Conservation (phyloP, 2,329 filamentous ascomycete genomes). For the Chaetomiaceae sp. region DNA sequence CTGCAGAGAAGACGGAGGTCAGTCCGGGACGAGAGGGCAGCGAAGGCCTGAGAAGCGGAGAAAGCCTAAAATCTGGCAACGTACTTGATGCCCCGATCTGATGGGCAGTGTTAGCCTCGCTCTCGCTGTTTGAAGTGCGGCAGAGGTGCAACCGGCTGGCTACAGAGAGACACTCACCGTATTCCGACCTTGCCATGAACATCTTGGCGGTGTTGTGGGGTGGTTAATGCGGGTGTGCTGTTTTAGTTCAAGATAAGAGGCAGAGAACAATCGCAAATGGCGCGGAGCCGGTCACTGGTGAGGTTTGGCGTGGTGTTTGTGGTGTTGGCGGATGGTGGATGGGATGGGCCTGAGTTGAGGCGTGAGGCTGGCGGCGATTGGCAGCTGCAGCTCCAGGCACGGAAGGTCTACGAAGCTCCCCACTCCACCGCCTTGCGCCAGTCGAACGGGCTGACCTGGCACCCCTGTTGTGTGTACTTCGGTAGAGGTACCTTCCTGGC, state of each 20-base stretch:
- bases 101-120: conserved; percentile 31
- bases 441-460: too few species aligned
- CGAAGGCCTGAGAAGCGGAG: conserved; percentile 20
- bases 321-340: too few species aligned
- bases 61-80: conserved; percentile 31
- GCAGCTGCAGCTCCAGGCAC: conserved; percentile 25
- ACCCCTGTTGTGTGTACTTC: too few species aligned
- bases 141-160: conserved; percentile 17
- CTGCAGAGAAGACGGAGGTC: conserved; percentile 38
- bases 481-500: neutral
- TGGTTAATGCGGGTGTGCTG: conserved; percentile 3
- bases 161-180: conserved; percentile 61
- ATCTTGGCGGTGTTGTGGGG: conserved; percentile 56
- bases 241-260: neutral
- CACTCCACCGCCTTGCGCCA: conserved; percentile 10
- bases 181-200: conserved; percentile 99
- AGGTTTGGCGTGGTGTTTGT: conserved; percentile 1
- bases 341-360: conserved; percentile 2
- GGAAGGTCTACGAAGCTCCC: conserved; percentile 22
- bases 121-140: conserved; percentile 1
- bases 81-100: conserved; percentile 97
- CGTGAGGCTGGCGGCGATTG: conserved; percentile 15
- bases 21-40: neutral
- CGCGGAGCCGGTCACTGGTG: conserved; percentile 5
- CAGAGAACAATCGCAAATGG: conserved; percentile 1